Evolutionary conservation across 1,139 yeast genomes (phyloP).

Genomic region (Yamadazyma atlantica): DNA sequence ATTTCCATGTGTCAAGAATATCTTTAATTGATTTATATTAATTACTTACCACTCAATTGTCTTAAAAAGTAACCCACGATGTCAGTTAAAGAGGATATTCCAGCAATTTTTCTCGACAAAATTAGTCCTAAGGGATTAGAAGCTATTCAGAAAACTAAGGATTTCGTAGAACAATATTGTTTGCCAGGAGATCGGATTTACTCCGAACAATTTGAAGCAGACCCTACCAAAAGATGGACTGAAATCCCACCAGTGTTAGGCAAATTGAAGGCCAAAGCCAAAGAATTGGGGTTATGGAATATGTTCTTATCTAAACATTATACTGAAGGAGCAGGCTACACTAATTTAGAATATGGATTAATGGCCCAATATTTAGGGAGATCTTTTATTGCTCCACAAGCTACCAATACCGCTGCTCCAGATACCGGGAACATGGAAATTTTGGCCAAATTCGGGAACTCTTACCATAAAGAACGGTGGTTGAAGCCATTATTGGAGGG

Average conservation of each 20-base stretch:
- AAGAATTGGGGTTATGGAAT: slow-evolving; percentile 62
- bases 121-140: slow-evolving; percentile 53
- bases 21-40: no score
- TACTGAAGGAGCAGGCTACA: slow-evolving; percentile 61
- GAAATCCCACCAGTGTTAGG: slow-evolving; percentile 52
- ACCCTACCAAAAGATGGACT: slow-evolving; percentile 50
- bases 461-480: slow-evolving; percentile 53
- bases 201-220: slow-evolving; percentile 37
- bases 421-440: slow-evolving; percentile 80
- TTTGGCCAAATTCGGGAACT: slow-evolving; percentile 58
- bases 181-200: slow-evolving; percentile 56
- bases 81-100: slow-evolving; percentile 37
- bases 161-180: slow-evolving; percentile 60
- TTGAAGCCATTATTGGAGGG: slow-evolving; percentile 60
- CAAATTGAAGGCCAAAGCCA: slow-evolving; percentile 55
- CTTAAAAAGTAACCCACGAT: slow-evolving; percentile 2
- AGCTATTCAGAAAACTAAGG: slow-evolving; percentile 47
- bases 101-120: slow-evolving; percentile 42
- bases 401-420: slow-evolving; percentile 65
- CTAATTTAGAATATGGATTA: slow-evolving; percentile 67
- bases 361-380: slow-evolving; percentile 72
- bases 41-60: no score
- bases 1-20: no score
- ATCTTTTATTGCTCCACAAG: slow-evolving; percentile 58
- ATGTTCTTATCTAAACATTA: slow-evolving; percentile 59